Evolutionary conservation across 2,329 filamentous ascomycete genomes (phyloP).

Genomic region (Ambrosiella beaveri): DNA sequence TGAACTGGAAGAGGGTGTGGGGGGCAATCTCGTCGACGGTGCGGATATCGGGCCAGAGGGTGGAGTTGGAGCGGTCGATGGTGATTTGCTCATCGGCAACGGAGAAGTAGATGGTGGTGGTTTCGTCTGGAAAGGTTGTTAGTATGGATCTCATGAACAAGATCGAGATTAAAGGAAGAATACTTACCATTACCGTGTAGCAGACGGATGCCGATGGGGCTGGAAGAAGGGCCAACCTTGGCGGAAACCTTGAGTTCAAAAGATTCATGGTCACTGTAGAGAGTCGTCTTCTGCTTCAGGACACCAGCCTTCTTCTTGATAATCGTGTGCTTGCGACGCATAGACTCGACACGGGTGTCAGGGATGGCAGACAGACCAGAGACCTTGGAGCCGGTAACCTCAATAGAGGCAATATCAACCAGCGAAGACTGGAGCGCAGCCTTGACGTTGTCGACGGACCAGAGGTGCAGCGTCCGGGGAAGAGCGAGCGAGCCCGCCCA

Average conservation of each 20-base stretch:
- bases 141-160: neutral
- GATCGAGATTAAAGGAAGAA: neutral
- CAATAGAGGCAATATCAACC: constrained; percentile 6
- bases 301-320: constrained; percentile 10
- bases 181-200: constrained; percentile 10
- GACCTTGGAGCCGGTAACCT: constrained; percentile 6
- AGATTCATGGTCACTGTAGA: constrained; percentile 6
- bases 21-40: constrained; percentile 10
- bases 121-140: constrained; percentile 9
- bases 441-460: constrained; percentile 8
- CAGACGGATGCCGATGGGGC: constrained; percentile 8
- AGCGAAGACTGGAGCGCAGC: constrained; percentile 4
- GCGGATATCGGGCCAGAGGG: constrained; percentile 10
- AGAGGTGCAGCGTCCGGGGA: constrained; percentile 8
- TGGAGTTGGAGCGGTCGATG: constrained; percentile 14
- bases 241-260: constrained; percentile 8
- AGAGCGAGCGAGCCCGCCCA: constrained; percentile 8
- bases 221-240: constrained; percentile 2
- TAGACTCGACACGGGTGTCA: constrained; percentile 3
- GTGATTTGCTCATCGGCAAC: constrained; percentile 12
- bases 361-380: constrained; percentile 5
- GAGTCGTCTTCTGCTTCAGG: constrained; percentile 8
- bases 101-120: constrained; percentile 14
- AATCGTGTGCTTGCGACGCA: constrained; percentile 8
- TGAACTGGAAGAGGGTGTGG: constrained; percentile 11